These are phyloP conservation scores for Sugiyamaella mastotermitis DNA, from an alignment of 805 yeast species.

Conservation along the genomic window DNA sequence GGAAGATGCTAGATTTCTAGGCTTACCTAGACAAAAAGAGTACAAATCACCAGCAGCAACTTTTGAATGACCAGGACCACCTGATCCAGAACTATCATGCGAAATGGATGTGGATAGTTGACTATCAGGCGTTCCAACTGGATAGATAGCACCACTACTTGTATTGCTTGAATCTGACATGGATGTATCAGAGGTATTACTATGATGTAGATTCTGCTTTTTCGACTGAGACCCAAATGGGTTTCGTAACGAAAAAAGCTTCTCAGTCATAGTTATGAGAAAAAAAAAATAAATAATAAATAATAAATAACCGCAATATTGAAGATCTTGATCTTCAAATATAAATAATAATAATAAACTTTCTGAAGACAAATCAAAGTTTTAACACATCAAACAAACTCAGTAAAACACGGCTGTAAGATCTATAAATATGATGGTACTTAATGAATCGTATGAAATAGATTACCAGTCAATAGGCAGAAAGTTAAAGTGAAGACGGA, in stretches of 20 bases:
- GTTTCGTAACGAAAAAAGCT: constrained; percentile 1
- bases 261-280: constrained; percentile 6
- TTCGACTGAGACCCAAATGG: constrained; percentile 1
- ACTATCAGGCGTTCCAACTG: neutral
- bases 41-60: constrained; percentile 3
- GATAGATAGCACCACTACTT: neutral
- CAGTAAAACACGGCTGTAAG: too few relatives aligned
- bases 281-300: too few relatives aligned
- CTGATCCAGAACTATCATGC: neutral
- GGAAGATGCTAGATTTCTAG: constrained; percentile 25
- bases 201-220: constrained; percentile 1
- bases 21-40: constrained; percentile 27
- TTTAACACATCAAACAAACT: too few relatives aligned
- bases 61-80: neutral
- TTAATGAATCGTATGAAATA: too few relatives aligned
- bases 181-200: neutral
- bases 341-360: too few relatives aligned
- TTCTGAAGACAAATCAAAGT: too few relatives aligned
- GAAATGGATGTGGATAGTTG: neutral
- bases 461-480: too few relatives aligned
- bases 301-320: too few relatives aligned
- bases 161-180: neutral
- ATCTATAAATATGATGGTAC: too few relatives aligned
- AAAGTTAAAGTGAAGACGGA: too few relatives aligned
- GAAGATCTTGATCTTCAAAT: too few relatives aligned